A percentile compares a stretch with the other conserved stretches of the same genome.
Conservation (phyloP, 73 alveolate genomes). For the Diophrys sp. region DNA sequence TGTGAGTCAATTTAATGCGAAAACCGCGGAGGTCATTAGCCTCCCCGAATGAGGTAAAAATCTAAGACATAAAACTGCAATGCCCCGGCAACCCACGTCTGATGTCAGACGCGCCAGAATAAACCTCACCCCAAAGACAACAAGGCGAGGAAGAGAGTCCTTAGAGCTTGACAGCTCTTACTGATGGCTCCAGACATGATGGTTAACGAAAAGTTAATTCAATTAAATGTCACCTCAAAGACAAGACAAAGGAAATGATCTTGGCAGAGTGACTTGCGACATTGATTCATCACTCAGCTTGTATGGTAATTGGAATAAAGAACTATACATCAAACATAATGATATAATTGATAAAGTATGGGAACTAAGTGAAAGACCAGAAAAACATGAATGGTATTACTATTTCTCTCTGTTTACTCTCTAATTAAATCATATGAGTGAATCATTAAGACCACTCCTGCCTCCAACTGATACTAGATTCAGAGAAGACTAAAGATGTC, state of each 20-base stretch:
- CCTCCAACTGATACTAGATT: slow-evolving; percentile 93
- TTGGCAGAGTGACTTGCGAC: neutral
- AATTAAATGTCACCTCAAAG: too few species aligned
- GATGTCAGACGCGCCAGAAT: too few species aligned
- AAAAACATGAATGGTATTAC: slow-evolving; percentile 72
- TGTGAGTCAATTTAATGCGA: too few species aligned
- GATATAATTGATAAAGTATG: slow-evolving; percentile 26
- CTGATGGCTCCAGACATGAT: too few species aligned
- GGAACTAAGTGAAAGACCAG: slow-evolving; percentile 78
- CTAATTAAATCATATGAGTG: slow-evolving; percentile 77
- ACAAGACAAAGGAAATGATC: slow-evolving; percentile 29
- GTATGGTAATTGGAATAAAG: neutral
- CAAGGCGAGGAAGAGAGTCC: too few species aligned
- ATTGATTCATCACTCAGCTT: neutral
- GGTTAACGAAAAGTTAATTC: too few species aligned
- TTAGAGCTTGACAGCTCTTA: too few species aligned
- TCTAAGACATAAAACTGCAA: too few species aligned
- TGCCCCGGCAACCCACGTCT: too few species aligned
- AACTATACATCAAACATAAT: neutral
- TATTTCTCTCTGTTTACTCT: slow-evolving; percentile 81
- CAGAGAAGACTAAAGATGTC: slow-evolving; percentile 95
- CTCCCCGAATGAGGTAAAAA: too few species aligned
- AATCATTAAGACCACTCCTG: slow-evolving; percentile 62
- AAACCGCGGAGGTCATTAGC: too few species aligned
- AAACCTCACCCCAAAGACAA: too few species aligned